Evolutionary conservation across 768 basidiomycete genomes (phyloP).

Genomic region (Rhizopogon salebrosus): DNA sequence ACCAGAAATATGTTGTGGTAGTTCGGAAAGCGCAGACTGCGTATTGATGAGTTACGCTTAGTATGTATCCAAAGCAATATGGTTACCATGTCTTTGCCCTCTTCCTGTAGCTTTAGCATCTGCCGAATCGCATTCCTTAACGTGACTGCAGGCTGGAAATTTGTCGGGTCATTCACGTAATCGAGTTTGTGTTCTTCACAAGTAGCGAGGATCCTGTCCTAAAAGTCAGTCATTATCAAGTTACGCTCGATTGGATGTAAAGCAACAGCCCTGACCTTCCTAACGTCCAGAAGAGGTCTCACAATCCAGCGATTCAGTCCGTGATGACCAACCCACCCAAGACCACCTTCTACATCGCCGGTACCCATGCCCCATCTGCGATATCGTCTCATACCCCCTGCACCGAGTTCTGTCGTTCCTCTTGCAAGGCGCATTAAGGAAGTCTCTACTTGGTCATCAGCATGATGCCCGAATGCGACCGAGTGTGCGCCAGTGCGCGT

Average conservation of each 20-base stretch:
- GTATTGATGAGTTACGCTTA: not conserved
- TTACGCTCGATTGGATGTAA: not conserved
- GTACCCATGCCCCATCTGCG: constrained; percentile 80
- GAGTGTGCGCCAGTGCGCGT: constrained; percentile 27
- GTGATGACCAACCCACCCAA: constrained; percentile 40
- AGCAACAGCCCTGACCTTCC: constrained; percentile 47
- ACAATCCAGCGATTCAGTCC: constrained; percentile 70
- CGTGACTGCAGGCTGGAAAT: constrained; percentile 70
- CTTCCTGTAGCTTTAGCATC: constrained; percentile 21
- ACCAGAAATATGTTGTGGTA: constrained; percentile 28
- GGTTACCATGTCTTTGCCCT: constrained; percentile 4
- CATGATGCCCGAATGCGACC: constrained; percentile 71
- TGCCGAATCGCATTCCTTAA: constrained; percentile 71
- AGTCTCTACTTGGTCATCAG: constrained; percentile 83
- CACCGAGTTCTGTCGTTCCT: constrained; percentile 52
- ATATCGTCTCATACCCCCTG: constrained; percentile 60
- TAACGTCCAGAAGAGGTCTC: constrained; percentile 61
- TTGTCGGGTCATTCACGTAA: constrained; percentile 66
- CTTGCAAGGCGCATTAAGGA: constrained; percentile 61
- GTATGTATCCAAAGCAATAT: not conserved
- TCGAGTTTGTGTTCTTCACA: constrained; percentile 56
- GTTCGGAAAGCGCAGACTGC: constrained; percentile 1
- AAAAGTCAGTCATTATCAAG: not conserved
- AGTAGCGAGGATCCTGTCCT: constrained; percentile 81
- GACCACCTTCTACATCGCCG: constrained; percentile 19